Base-by-base conservation (phyloP, 345 rosid genomes). In the Populus davidiana region DNA sequence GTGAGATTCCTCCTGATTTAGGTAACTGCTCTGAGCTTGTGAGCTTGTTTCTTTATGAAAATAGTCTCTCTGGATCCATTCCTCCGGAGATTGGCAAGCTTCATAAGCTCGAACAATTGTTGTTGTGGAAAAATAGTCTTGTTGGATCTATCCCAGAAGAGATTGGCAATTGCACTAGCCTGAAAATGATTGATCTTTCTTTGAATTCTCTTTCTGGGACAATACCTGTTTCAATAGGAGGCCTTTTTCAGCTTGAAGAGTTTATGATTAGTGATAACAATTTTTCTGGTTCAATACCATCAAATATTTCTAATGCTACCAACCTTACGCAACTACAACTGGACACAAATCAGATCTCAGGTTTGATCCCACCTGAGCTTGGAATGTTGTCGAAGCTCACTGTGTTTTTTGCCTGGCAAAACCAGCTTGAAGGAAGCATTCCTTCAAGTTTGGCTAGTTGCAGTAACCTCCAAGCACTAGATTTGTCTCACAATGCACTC, bases 401-500 rank as follows among this genome's bases (percentile, higher is more conserved):
- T 44, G 88, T 95, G 81, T 91, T 96, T 83, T 88, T 89, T 38
- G 97, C 93, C 61, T 93, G 97, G 99, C 87, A 91, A 74, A 96
- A 96, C 85, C 93, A 91, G 87, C 93, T 96, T 33, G 97, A 90
- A 83, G 99, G 99, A 78, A 92, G 93, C 79, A 92, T 96, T 65
- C 97, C 99, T 81, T 74, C 90, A 7, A 85, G 80, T 79, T 83
- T 96, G 86, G 88, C 92, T 33, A 83, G 79, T 2, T 92, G 93
- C 79, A 80, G 69, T 18, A 75, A 75, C 81, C 97, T 96, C 41
- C 94, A 92, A 73, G 90, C 91, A 27, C 79, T 96, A 49, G 98
- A 93, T 82, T 85, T 96, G 88, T 93, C 98, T 7, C 91, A 86
- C 68, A 93, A 96, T 73, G 80, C 94, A 3, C 89, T 95, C 50